These are phyloP conservation scores for Monarda citriodora DNA, from an alignment of 305 asterid species.

Conservation along the genomic window DNA sequence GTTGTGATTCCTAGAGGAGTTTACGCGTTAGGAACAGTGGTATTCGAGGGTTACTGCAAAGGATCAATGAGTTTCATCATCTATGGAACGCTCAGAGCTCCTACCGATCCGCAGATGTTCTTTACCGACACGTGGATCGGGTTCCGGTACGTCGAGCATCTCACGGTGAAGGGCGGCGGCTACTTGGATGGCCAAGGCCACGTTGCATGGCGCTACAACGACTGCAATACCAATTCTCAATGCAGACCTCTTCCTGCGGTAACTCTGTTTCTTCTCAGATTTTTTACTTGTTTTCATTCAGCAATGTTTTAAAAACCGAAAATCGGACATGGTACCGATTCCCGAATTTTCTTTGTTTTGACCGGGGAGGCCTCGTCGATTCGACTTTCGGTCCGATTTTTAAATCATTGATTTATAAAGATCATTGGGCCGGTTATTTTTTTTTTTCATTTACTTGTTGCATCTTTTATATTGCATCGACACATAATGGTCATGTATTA, in stretches of 20 bases:
- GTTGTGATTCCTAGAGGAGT: slow-evolving; percentile 45
- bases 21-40: slow-evolving; percentile 31
- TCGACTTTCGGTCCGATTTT: too few relatives aligned
- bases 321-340: too few relatives aligned
- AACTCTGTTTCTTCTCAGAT: background rate
- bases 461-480: too few relatives aligned
- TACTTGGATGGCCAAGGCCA: slow-evolving; percentile 66
- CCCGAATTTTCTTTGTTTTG: too few relatives aligned
- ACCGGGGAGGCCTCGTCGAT: too few relatives aligned
- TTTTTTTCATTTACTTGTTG: too few relatives aligned
- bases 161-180: slow-evolving; percentile 63
- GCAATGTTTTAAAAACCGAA: too few relatives aligned
- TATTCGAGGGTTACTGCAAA: slow-evolving; percentile 55
- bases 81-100: slow-evolving; percentile 49
- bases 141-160: slow-evolving; percentile 38
- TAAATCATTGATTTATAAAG: too few relatives aligned
- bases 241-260: slow-evolving; percentile 68
- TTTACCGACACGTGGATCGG: slow-evolving; percentile 55
- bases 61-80: slow-evolving; percentile 27
- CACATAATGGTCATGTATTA: too few relatives aligned
- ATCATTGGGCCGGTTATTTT: too few relatives aligned
- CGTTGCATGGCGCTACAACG: slow-evolving; percentile 62
- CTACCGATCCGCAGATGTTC: slow-evolving; percentile 28
- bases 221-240: slow-evolving; percentile 34
- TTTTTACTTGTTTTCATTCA: too few relatives aligned